Evolutionary conservation across 202 grass and related monocot species (phyloP).

Genomic region (Schoenoplectus tabernaemontani): DNA sequence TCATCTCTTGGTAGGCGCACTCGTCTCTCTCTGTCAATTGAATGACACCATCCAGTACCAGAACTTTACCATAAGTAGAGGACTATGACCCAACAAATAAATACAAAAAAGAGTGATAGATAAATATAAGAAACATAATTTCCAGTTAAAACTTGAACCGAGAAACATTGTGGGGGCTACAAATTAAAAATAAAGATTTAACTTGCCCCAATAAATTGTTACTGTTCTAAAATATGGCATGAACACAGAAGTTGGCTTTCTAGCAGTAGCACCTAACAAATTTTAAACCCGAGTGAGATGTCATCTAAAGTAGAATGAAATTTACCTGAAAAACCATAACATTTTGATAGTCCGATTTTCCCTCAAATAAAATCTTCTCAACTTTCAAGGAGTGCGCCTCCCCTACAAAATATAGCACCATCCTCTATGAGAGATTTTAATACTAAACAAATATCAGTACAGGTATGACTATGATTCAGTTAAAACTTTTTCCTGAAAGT

Average conservation of each 20-base stretch:
- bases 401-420: slow-evolving; percentile 24
- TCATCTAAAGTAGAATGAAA: background rate
- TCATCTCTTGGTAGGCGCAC: slow-evolving; percentile 97
- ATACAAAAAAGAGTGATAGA: background rate
- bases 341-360: slow-evolving; percentile 83
- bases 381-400: slow-evolving; percentile 97
- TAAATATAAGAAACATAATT: background rate
- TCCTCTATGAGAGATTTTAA: background rate
- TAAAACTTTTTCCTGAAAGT: background rate
- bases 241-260: background rate
- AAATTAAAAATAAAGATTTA: background rate
- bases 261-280: background rate
- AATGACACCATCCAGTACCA: slow-evolving; percentile 91
- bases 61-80: slow-evolving; percentile 82
- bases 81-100: slow-evolving; percentile 31
- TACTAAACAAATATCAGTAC: background rate
- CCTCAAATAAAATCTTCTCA: slow-evolving; percentile 79
- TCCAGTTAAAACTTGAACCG: background rate
- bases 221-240: background rate
- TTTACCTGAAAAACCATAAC: slow-evolving; percentile 87
- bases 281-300: background rate
- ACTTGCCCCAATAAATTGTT: background rate
- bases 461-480: no score
- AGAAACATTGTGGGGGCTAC: background rate
- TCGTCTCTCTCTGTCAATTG: slow-evolving; percentile 93